A percentile compares a stretch with the other conserved stretches of the same genome.
Evolutionary conservation across 257 asterid species (phyloP).

Genomic region (Fraxinus cuspidata): DNA sequence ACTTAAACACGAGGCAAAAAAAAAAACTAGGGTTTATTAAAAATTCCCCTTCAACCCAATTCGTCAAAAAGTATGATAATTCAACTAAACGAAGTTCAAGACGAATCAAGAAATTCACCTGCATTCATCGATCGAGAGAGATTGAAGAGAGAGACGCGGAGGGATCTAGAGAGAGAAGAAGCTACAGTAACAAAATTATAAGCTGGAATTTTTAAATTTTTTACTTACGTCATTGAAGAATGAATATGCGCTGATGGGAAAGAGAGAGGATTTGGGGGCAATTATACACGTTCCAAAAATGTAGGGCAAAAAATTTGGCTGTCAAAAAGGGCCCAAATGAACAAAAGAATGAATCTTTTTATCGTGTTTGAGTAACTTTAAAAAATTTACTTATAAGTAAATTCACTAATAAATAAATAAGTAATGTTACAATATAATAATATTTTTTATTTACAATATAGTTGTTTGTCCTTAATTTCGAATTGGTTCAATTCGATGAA

Average conservation of each 20-base stretch:
- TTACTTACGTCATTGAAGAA: background rate
- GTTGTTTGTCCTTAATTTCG: too few relatives aligned
- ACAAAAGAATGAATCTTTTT: background rate
- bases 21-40: constrained; percentile 53
- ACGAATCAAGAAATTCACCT: constrained; percentile 35
- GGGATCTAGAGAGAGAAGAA: constrained; percentile 19
- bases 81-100: constrained; percentile 17
- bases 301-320: background rate
- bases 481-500: too few relatives aligned
- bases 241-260: background rate
- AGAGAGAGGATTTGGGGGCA: background rate
- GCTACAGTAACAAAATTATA: background rate
- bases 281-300: background rate
- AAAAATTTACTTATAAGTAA: too few relatives aligned
- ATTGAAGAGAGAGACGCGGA: constrained; percentile 38
- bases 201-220: background rate
- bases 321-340: background rate
- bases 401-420: too few relatives aligned
- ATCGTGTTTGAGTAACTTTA: background rate
- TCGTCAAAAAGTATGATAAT: background rate
- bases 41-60: constrained; percentile 24
- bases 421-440: too few relatives aligned
- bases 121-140: constrained; percentile 52
- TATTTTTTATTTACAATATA: too few relatives aligned
- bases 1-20: constrained; percentile 28